Evolutionary conservation across 2,329 filamentous ascomycete species (phyloP), one percentile per base, ranked within the genome.

Genomic region (Phyllosticta ampelicida): DNA sequence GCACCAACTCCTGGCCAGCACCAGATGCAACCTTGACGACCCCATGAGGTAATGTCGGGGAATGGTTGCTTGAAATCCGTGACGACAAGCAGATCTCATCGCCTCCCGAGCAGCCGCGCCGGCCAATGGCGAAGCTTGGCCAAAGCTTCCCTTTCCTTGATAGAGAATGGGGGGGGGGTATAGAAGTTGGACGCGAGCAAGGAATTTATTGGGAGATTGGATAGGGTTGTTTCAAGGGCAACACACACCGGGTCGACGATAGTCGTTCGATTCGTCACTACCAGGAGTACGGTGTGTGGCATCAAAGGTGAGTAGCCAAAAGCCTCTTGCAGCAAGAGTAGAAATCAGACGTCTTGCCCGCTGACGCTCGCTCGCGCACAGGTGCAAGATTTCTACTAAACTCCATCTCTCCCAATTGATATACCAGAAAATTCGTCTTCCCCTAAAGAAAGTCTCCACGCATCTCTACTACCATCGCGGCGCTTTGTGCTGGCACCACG

Each of bases 131-230:
- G 36, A 44, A 26, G 36, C 36, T 44, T 44, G 13, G 36, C 36
- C 36, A n/a, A 16, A 6, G 36, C 36, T 44, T 44, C 36, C 36
- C 23, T 26, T 44, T 44, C 36, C 36, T 44, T 44, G 36, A 21
- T n/a, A 51, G 51, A 58, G 56, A 58, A 58, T 58, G 56, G 51
- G n/a, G n/a, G n/a, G n/a, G n/a, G n/a, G 48, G 48, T 50, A 58
- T 44, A 53, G 50, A 21, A 49, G 53, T 30, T 19, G 23, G 23
- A 50, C 21, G 55, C 55, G 55, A 58, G 55, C 23, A 13, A 13
- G 55, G 55, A 58, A 58, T 58, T 53, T 29, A 53, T 53, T 53
- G 51, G 36, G 55, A 58, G 55, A 58, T 58, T 53, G 28, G 51
- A 48, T 53, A 50, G 51, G 49, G 53, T 30, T 36, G 55, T 58